A percentile compares a stretch with the other conserved stretches of the same genome.
These are phyloP conservation scores for Aspergillus unguis DNA, from an alignment of 2,329 filamentous ascomycete species.

Conservation along the genomic window DNA sequence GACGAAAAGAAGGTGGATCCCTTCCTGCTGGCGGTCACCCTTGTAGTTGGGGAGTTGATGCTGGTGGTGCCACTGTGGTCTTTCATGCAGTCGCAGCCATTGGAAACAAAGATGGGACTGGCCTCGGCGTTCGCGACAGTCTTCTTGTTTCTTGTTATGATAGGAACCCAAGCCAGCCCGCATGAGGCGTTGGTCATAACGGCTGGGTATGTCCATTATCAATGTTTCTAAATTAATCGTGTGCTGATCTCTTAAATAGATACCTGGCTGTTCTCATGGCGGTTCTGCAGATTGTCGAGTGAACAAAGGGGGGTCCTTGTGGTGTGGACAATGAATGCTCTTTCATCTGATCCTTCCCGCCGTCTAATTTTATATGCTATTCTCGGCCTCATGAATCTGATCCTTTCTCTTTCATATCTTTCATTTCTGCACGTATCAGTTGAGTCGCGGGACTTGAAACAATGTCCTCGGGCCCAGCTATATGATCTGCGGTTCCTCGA, in stretches of 20 bases:
- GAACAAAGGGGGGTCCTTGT: too few species aligned
- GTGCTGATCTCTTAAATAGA: not conserved
- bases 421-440: too few species aligned
- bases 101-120: not conserved
- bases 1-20: not conserved
- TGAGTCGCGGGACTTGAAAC: too few species aligned
- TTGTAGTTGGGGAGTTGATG: not conserved
- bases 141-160: not conserved
- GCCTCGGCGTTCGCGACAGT: not conserved
- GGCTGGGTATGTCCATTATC: not conserved
- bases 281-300: too few species aligned
- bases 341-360: too few species aligned
- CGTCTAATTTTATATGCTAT: too few species aligned
- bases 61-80: not conserved
- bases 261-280: too few species aligned
- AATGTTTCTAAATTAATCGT: not conserved
- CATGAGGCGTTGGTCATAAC: not conserved
- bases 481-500: too few species aligned
- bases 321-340: too few species aligned
- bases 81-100: not conserved
- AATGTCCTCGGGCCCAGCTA: too few species aligned
- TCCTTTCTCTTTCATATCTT: too few species aligned
- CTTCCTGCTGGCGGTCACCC: not conserved
- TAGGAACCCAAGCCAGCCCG: not conserved
- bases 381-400: too few species aligned